phyloP scores from a whole-genome alignment of 2,329 filamentous ascomycete species.

The Orbilia brochopaga region DNA sequence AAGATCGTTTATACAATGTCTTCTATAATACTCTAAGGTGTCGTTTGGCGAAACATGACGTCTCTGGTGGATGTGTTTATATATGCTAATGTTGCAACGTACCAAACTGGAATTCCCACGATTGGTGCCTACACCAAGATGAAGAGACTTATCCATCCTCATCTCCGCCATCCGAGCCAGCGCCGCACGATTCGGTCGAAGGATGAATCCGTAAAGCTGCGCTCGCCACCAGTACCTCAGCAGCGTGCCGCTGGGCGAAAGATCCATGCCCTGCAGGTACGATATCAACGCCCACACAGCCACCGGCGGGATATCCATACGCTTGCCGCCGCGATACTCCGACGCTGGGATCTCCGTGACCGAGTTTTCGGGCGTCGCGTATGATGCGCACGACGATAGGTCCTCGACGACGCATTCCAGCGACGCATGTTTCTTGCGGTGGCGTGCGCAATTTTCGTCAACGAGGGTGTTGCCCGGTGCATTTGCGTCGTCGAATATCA shows the following conservation, averaged over 20 bases:
- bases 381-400: slow-evolving; percentile 35
- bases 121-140: slow-evolving; percentile 29
- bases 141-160: slow-evolving; percentile 36
- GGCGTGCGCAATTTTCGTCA: slow-evolving; percentile 16
- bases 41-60: too few species aligned
- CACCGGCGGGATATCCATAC: slow-evolving; percentile 20
- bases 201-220: slow-evolving; percentile 41
- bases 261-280: slow-evolving; percentile 21
- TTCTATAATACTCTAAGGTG: too few species aligned
- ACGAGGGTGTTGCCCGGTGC: slow-evolving; percentile 36
- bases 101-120: slow-evolving; percentile 12
- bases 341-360: slow-evolving; percentile 11
- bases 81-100: background rate
- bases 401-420: slow-evolving; percentile 40
- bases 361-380: slow-evolving; percentile 31
- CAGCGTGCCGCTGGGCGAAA: slow-evolving; percentile 25
- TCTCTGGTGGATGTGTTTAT: too few species aligned
- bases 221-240: slow-evolving; percentile 48
- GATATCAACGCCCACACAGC: slow-evolving; percentile 22
- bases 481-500: slow-evolving; percentile 21
- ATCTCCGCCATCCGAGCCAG: slow-evolving; percentile 30
- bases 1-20: too few species aligned
- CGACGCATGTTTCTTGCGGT: slow-evolving; percentile 5
- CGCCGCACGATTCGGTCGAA: slow-evolving; percentile 35
- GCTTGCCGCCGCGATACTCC: slow-evolving; percentile 6